phyloP scores from a whole-genome alignment of 2,329 filamentous ascomycete species.

The Pseudogymnoascus sp. region DNA sequence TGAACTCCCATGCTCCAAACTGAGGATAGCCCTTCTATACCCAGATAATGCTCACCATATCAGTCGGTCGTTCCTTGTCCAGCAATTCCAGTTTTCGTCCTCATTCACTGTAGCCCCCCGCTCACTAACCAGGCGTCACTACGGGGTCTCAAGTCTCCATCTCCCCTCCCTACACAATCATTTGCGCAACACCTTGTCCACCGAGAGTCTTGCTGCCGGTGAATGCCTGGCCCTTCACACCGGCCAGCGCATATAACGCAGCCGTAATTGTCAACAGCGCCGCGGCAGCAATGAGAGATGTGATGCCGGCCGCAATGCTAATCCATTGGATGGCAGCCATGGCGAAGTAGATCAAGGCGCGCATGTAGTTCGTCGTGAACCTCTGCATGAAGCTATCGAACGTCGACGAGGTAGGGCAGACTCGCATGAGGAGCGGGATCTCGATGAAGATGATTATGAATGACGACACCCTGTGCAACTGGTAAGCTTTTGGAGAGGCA shows the following conservation, averaged over 20 bases:
- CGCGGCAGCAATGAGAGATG: constrained; percentile 78
- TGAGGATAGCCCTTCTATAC: constrained; percentile 5
- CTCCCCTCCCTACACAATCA: constrained; percentile 66
- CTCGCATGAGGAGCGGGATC: constrained; percentile 88
- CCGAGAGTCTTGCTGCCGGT: constrained; percentile 93
- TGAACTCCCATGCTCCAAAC: background rate
- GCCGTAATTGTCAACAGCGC: constrained; percentile 72
- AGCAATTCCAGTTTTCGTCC: constrained; percentile 1
- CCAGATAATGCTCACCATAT: constrained; percentile 1
- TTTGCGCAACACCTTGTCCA: constrained; percentile 88
- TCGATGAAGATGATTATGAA: constrained; percentile 79
- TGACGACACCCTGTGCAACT: constrained; percentile 50
- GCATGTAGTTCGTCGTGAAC: constrained; percentile 95
- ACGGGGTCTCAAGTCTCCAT: background rate
- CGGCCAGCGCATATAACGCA: constrained; percentile 74
- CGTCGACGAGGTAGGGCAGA: constrained; percentile 85
- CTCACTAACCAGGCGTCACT: constrained; percentile 1
- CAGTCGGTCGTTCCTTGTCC: background rate
- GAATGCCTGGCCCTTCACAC: constrained; percentile 75
- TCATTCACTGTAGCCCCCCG: background rate
- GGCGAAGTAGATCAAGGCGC: constrained; percentile 73
- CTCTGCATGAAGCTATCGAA: constrained; percentile 88
- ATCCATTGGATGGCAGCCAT: constrained; percentile 84
- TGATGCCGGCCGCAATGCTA: constrained; percentile 57
- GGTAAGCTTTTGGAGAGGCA: constrained; percentile 11